Base-by-base conservation (phyloP, 805 yeast genomes). In the Cyberlindnera americana region DNA sequence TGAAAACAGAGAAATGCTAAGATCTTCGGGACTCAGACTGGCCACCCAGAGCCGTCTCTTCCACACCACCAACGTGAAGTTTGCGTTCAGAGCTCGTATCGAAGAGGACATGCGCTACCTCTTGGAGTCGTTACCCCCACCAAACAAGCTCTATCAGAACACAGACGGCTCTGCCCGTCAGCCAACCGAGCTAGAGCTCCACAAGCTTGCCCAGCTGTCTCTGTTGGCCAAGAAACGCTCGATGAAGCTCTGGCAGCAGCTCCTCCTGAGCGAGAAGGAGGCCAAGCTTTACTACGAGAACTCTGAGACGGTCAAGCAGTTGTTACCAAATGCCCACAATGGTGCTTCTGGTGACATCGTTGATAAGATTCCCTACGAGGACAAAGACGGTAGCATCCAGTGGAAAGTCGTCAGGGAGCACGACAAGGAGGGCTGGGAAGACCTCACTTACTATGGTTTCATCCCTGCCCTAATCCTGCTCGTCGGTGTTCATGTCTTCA, bases 341-440 rank as follows among this genome's bases (percentile, higher is more conserved):
- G 65, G 66, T 36, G 72, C 75, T 16, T 63, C 72, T 18, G 75
- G 81, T 27, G 81, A 83, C 35, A 81, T 86, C 53, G 72, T 87
- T 49, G 95, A 86, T 61, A 86, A 86, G 65, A 77, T 86, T 43
- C 95, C 95, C 31, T 84, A 77, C 60, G 84, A 81, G 64, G 93
- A 83, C 62, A 68, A 78, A 28, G 80, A 86, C 14, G 95, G 95
- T 26, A 83, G 79, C 54, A 74, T 85, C 53, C 78, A 79, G 54
- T 86, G 93, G 95, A 74, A 78, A 53, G 66, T 85, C 41, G 78
- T 87, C 33, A 73, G 93, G 47, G 88, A 78, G 57, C 76, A 81
- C 38, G 78, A 75, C 53, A 79, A 78, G 57, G 95, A 86, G 66
- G 95, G 95, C 35, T 86, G 95, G 95, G 95, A 87, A 59, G 69